Conservation (phyloP, 768 basidiomycete species). For the Tylopilus sp. region DNA sequence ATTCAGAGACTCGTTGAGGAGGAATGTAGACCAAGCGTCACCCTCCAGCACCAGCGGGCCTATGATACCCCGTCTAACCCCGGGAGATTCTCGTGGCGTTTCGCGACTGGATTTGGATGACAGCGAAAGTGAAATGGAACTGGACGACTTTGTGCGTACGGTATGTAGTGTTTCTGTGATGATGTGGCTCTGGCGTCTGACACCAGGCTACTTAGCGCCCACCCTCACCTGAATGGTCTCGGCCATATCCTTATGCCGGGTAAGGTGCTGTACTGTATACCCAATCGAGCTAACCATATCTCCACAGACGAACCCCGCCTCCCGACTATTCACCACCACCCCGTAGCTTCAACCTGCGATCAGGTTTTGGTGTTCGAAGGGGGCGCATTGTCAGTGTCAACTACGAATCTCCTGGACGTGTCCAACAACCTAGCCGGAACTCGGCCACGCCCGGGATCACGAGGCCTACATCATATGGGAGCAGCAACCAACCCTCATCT, state of each 20-base stretch:
- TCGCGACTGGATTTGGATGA: conserved; percentile 20
- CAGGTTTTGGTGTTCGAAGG: conserved; percentile 15
- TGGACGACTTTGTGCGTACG: conserved; percentile 16
- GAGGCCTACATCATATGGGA: conserved; percentile 14
- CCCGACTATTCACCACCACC: conserved; percentile 20
- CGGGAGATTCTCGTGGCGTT: conserved; percentile 11
- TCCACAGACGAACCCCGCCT: conserved; percentile 22
- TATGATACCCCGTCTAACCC: neutral
- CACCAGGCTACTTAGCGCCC: conserved; percentile 15
- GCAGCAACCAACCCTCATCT: conserved; percentile 4
- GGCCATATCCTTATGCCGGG: conserved; percentile 27
- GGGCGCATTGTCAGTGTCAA: neutral
- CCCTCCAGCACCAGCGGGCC: conserved; percentile 10
- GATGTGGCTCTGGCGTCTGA: conserved; percentile 3
- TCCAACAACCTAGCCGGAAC: conserved; percentile 12
- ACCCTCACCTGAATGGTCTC: conserved; percentile 25
- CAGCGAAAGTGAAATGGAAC: conserved; percentile 28
- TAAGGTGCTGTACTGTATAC: conserved; percentile 1
- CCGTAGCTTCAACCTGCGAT: conserved; percentile 15
- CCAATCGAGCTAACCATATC: conserved; percentile 1
- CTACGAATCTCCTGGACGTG: conserved; percentile 7
- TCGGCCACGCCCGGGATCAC: conserved; percentile 8
- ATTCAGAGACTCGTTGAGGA: conserved; percentile 31
- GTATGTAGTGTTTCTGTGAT: conserved; percentile 7
- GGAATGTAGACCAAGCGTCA: conserved; percentile 18